phyloP scores from a whole-genome alignment of 2,329 filamentous ascomycete species.

The Botryotinia narcissicola region DNA sequence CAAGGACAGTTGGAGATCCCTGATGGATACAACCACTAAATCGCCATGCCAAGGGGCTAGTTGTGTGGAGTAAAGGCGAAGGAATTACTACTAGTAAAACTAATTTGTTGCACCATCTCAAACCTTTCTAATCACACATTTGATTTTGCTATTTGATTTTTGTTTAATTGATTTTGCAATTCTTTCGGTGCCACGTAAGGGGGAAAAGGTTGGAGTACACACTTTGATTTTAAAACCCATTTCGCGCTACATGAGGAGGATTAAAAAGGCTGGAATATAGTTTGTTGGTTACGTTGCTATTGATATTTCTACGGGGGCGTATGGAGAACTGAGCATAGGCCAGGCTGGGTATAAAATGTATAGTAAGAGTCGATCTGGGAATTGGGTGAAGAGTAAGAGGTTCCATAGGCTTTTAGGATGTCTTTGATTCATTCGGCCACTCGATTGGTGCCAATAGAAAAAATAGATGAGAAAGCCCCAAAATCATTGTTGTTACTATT shows the following conservation, averaged over 20 bases:
- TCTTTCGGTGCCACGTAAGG: not conserved
- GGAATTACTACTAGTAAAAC: not conserved
- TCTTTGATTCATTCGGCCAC: not conserved
- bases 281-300: not conserved
- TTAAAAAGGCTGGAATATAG: not conserved
- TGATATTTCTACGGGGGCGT: not conserved
- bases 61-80: not conserved
- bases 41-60: slow-evolving; percentile 4
- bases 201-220: not conserved
- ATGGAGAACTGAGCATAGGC: not conserved
- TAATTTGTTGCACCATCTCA: not conserved
- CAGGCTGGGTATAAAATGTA: not conserved
- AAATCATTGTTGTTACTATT: not conserved
- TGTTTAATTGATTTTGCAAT: not conserved
- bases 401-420: not conserved
- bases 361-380: not conserved
- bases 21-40: slow-evolving; percentile 28
- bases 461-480: not conserved
- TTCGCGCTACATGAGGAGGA: not conserved
- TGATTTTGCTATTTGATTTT: not conserved
- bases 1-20: slow-evolving; percentile 36
- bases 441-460: not conserved
- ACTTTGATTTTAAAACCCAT: not conserved
- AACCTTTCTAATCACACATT: not conserved
- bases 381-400: not conserved